Evolutionary conservation across 1,284 basidiomycete species (phyloP), one percentile per base, ranked within the genome.

Genomic region (Cutaneotrichosporon curvatum): DNA sequence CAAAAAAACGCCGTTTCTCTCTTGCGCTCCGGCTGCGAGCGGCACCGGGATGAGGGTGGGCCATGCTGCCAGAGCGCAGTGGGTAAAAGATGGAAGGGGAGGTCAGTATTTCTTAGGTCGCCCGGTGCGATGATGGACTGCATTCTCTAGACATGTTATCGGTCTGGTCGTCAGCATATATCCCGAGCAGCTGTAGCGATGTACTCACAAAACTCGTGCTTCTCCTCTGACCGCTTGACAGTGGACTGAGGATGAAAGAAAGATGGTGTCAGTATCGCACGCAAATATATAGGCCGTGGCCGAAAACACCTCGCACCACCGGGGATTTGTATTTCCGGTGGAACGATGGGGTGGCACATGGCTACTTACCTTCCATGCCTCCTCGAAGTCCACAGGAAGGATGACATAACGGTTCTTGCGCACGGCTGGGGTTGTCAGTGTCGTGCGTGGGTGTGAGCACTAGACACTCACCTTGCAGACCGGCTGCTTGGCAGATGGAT

Each of bases 371-470:
- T 95, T 96, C 90, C 91, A 96, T 63, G 89, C 88, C 73, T 96
- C 91, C 70, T 98, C 95, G 68, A 97, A 98, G 78, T 99, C 95
- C 25, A 86, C 81, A 0, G 95, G 94, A 40, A 98, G 77, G 67
- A 99, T 94, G 47, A 99, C 81, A 72, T 98, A 99, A 63, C 95
- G 83, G 72, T 97, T 97, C 77, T 95, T 96, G 51, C 94, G 82
- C 25, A 97, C 94, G 57, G 94, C 90, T 92, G 59, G 2, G 22
- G 6, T 28, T 12, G 28, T 40, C 22, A 43, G 47, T 35, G 12
- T 35, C 18, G 30, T 19, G 18, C 9, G 36, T 19, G 22, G 37
- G 19, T 16, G 22, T 15, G 22, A 28, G 15, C 2, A 9, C 12
- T 12, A 1, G 16, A 2, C 16, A 57, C 70, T 48, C 70, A 84